phyloP scores from a whole-genome alignment of 805 yeast genomes.

The Kluyveromyces siamensis region DNA sequence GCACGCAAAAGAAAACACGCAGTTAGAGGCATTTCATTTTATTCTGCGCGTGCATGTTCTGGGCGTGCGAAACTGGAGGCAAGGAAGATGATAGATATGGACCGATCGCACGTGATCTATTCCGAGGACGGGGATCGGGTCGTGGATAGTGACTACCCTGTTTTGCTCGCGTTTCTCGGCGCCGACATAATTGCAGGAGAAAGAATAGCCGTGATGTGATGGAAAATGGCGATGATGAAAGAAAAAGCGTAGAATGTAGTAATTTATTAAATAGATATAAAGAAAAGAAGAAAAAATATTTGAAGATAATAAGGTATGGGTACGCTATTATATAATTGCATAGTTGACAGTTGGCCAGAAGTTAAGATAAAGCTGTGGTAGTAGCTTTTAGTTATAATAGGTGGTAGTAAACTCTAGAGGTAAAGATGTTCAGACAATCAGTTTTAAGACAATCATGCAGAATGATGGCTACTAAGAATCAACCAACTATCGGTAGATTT shows the following conservation, averaged over 20 bases:
- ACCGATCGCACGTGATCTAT: background rate
- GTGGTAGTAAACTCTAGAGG: background rate
- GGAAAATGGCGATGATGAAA: background rate
- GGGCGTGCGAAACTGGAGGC: too few species aligned
- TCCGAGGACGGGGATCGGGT: background rate
- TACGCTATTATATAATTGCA: background rate
- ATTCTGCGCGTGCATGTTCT: too few species aligned
- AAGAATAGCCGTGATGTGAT: background rate
- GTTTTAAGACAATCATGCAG: constrained; percentile 16
- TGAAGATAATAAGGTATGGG: background rate
- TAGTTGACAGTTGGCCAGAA: background rate
- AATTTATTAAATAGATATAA: background rate
- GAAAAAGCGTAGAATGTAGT: background rate
- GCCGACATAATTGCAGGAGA: background rate
- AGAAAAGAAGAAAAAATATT: background rate
- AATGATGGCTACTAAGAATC: constrained; percentile 19
- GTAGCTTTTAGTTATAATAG: background rate
- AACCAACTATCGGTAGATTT: constrained; percentile 27
- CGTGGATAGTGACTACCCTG: background rate
- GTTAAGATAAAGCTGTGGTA: background rate
- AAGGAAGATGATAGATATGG: background rate
- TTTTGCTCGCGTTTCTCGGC: background rate
- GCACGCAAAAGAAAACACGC: too few species aligned
- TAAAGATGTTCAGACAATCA: constrained; percentile 15
- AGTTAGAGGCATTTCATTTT: too few species aligned